Evolutionary conservation across 139 green algal genomes (phyloP).

Genomic region (Auxenochlorella protothecoides): DNA sequence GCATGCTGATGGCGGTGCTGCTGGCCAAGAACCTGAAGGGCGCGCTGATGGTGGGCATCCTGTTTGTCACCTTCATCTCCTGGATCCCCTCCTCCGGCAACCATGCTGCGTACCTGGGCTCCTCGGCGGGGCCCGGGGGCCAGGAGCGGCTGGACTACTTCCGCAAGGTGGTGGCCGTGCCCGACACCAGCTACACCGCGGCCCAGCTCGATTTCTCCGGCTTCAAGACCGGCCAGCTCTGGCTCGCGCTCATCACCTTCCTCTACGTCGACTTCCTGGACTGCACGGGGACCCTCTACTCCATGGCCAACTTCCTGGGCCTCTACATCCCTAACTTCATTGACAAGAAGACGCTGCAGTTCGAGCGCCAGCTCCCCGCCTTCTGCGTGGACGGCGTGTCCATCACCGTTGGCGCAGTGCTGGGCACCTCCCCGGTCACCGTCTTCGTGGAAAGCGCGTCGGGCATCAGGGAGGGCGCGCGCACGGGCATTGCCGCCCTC

Average conservation of each 20-base stretch:
- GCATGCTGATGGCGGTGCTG: constrained; percentile 41
- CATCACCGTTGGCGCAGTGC: constrained; percentile 46
- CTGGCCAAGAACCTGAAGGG: constrained; percentile 33
- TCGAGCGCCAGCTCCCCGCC: constrained; percentile 37
- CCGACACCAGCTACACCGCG: constrained; percentile 28
- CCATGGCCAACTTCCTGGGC: constrained; percentile 59
- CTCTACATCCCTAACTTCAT: constrained; percentile 54
- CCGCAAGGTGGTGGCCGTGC: constrained; percentile 42
- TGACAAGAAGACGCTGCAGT: constrained; percentile 32
- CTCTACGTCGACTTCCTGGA: constrained; percentile 55
- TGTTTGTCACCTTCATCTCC: constrained; percentile 51
- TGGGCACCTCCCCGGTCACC: constrained; percentile 58
- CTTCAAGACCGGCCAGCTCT: constrained; percentile 35
- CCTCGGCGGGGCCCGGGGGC: constrained; percentile 14
- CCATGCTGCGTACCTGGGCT: constrained; percentile 34
- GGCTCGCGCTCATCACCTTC: constrained; percentile 66
- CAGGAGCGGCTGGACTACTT: constrained; percentile 47
- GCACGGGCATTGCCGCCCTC: constrained; percentile 46
- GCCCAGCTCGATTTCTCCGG: constrained; percentile 30
- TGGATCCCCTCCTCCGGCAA: constrained; percentile 46
- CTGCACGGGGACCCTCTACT: constrained; percentile 58
- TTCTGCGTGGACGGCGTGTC: constrained; percentile 50
- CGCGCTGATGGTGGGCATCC: constrained; percentile 45
- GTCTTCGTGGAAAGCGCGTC: constrained; percentile 43
- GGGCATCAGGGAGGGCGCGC: constrained; percentile 42